Evolutionary conservation across 2,329 filamentous ascomycete genomes (phyloP).

Genomic region (Thelonectria discophora): DNA sequence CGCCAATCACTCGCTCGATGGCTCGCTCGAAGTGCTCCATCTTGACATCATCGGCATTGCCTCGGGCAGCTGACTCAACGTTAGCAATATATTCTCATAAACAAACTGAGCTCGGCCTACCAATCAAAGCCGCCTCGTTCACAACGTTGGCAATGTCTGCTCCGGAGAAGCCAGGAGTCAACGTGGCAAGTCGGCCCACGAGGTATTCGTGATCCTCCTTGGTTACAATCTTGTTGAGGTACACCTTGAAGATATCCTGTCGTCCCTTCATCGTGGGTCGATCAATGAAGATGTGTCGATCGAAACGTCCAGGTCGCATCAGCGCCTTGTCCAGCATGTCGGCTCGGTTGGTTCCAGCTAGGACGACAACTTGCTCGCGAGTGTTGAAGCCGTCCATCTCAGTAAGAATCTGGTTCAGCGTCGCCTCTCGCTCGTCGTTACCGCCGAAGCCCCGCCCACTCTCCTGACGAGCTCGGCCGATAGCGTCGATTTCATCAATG

Average conservation of each 20-base stretch:
- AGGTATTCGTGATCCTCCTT: slow-evolving; percentile 88
- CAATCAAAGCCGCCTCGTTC: slow-evolving; percentile 95
- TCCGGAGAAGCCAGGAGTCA: slow-evolving; percentile 96
- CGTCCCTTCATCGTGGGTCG: slow-evolving; percentile 95
- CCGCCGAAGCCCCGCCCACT: slow-evolving; percentile 77
- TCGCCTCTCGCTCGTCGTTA: slow-evolving; percentile 96
- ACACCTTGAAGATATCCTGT: slow-evolving; percentile 94
- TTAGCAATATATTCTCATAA: slow-evolving; percentile 23
- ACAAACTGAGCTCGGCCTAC: slow-evolving; percentile 60
- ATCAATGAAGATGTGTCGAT: slow-evolving; percentile 95
- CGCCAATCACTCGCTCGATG: slow-evolving; percentile 96
- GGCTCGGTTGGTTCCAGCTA: slow-evolving; percentile 95
- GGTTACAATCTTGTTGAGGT: slow-evolving; percentile 93
- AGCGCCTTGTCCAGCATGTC: slow-evolving; percentile 95
- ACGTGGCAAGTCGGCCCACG: slow-evolving; percentile 85
- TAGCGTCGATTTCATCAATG: slow-evolving; percentile 99
- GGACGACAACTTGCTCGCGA: slow-evolving; percentile 91
- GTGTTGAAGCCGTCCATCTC: slow-evolving; percentile 99
- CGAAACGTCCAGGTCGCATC: slow-evolving; percentile 96
- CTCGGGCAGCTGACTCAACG: slow-evolving; percentile 74
- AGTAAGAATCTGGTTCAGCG: slow-evolving; percentile 96
- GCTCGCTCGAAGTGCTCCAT: slow-evolving; percentile 97
- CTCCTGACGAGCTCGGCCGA: slow-evolving; percentile 89
- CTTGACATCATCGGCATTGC: slow-evolving; percentile 79
- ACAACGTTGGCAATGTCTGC: slow-evolving; percentile 99